Evolutionary conservation across 2,329 filamentous ascomycete species (phyloP).

Genomic region (Geosmithia morbida): DNA sequence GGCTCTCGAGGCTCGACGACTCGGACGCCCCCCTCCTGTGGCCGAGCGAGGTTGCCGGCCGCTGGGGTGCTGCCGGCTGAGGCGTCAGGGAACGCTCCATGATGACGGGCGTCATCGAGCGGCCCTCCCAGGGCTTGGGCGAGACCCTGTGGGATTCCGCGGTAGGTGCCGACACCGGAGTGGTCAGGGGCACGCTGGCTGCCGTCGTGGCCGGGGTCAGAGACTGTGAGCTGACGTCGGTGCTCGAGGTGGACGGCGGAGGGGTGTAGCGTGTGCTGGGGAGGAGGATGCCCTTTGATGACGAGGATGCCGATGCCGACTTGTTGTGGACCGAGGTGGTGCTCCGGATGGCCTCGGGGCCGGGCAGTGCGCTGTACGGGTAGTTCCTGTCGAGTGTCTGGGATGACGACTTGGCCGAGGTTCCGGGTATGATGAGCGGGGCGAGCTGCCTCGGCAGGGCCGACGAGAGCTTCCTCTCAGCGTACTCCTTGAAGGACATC

Average conservation of each 20-base stretch:
- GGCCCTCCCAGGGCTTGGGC: conserved; percentile 28
- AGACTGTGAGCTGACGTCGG: conserved; percentile 24
- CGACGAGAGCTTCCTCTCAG: conserved; percentile 9
- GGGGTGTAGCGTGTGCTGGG: background rate
- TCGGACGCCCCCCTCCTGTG: conserved; percentile 44
- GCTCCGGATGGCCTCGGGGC: background rate
- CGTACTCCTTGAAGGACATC: conserved; percentile 7
- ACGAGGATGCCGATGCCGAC: background rate
- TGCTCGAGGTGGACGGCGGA: conserved; percentile 10
- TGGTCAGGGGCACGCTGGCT: conserved; percentile 24
- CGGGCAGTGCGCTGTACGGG: background rate
- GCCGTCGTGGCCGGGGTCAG: conserved; percentile 28
- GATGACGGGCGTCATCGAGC: conserved; percentile 11
- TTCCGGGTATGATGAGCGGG: conserved; percentile 40
- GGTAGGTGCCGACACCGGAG: conserved; percentile 33
- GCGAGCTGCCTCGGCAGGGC: conserved; percentile 38
- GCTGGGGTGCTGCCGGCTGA: conserved; percentile 10
- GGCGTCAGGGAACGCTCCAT: conserved; percentile 9
- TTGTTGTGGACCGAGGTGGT: background rate
- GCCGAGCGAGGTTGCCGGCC: conserved; percentile 13
- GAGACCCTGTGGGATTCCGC: conserved; percentile 24
- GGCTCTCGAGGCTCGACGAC: conserved; percentile 42
- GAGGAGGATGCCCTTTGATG: background rate
- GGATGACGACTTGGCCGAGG: background rate
- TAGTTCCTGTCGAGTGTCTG: conserved; percentile 16